Conservation (phyloP, 2,329 filamentous ascomycete genomes). For the Simplicillium aogashimaense region DNA sequence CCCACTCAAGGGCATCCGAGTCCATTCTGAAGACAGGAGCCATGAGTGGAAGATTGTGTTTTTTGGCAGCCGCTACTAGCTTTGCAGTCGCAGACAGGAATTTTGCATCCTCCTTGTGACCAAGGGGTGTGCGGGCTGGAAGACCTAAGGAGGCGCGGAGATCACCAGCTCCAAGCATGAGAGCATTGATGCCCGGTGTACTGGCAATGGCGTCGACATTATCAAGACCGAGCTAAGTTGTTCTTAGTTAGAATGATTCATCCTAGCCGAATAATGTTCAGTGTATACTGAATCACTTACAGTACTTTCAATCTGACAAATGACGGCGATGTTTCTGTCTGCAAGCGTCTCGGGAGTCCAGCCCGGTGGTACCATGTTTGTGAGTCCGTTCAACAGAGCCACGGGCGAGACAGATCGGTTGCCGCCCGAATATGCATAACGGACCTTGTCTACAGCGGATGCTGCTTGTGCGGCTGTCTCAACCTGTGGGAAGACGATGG, state of each 20-base stretch:
- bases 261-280: neutral
- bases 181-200: slow-evolving; percentile 3
- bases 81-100: neutral
- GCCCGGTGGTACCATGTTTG: slow-evolving; percentile 3
- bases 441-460: slow-evolving; percentile 1
- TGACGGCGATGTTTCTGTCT: slow-evolving; percentile 6
- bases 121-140: neutral
- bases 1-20: slow-evolving; percentile 1
- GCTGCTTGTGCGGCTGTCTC: slow-evolving; percentile 1
- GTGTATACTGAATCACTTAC: neutral
- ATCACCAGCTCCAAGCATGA: slow-evolving; percentile 5
- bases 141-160: slow-evolving; percentile 4
- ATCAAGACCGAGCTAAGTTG: neutral
- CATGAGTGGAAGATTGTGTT: slow-evolving; percentile 1
- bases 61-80: neutral
- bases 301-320: slow-evolving; percentile 6
- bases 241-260: neutral
- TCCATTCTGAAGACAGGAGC: slow-evolving; percentile 1
- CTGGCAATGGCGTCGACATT: slow-evolving; percentile 3
- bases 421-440: slow-evolving; percentile 4
- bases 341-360: slow-evolving; percentile 6
- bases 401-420: slow-evolving; percentile 2
- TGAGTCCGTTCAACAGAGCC: slow-evolving; percentile 2
- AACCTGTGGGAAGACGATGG: slow-evolving; percentile 5
- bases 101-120: neutral